These are phyloP conservation scores for Pueraria montana DNA, from an alignment of 306 rosid species.

Conservation along the genomic window DNA sequence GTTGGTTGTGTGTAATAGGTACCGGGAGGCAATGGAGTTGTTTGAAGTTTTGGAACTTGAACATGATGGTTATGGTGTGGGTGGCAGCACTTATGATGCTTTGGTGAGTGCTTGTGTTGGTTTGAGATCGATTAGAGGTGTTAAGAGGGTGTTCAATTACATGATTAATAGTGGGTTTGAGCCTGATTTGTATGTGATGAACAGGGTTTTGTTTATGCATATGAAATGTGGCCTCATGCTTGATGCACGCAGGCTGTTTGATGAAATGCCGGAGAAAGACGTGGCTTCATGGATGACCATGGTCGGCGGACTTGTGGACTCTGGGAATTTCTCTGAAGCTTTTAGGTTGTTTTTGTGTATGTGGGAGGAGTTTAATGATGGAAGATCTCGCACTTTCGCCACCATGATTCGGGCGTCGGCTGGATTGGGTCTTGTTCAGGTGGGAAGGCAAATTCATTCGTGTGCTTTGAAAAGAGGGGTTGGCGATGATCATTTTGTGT, in stretches of 20 bases:
- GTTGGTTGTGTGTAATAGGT: slow-evolving; percentile 65
- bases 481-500: slow-evolving; percentile 62
- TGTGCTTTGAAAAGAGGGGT: slow-evolving; percentile 80
- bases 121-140: slow-evolving; percentile 74
- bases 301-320: slow-evolving; percentile 72
- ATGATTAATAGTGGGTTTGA: slow-evolving; percentile 74
- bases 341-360: slow-evolving; percentile 62
- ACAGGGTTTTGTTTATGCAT: slow-evolving; percentile 82
- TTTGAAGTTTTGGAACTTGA: slow-evolving; percentile 82
- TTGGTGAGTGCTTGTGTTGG: slow-evolving; percentile 77
- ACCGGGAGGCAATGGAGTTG: slow-evolving; percentile 78
- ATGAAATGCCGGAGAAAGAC: slow-evolving; percentile 72
- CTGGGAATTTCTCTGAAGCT: slow-evolving; percentile 73
- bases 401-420: slow-evolving; percentile 77
- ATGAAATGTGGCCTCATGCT: slow-evolving; percentile 77
- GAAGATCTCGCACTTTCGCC: slow-evolving; percentile 67
- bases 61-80: slow-evolving; percentile 59
- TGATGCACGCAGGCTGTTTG: slow-evolving; percentile 74
- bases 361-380: slow-evolving; percentile 73
- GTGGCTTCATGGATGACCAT: slow-evolving; percentile 73
- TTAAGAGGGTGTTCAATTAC: slow-evolving; percentile 70
- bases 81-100: slow-evolving; percentile 73
- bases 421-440: slow-evolving; percentile 64
- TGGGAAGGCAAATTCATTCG: slow-evolving; percentile 80
- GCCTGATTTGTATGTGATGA: slow-evolving; percentile 71